Conservation (phyloP, 140 eudicot genomes). For the Ambrosia hybrid region DNA sequence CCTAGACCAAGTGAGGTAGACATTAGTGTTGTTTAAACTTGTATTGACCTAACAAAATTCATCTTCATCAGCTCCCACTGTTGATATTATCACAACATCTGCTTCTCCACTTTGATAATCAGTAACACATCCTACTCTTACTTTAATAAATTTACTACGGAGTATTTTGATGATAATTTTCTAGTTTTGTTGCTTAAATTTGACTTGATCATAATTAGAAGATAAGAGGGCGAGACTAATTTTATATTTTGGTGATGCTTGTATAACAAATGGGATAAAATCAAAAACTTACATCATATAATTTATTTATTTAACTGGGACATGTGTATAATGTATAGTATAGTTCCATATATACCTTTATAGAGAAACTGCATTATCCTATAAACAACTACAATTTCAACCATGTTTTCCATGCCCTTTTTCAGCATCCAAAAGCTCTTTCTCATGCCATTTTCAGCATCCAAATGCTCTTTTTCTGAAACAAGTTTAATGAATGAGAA, state of each 20-base stretch:
- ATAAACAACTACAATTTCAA: slow-evolving; percentile 59
- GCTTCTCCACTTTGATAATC: slow-evolving; percentile 49
- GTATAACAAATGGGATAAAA: slow-evolving; percentile 33
- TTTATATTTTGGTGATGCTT: slow-evolving; percentile 38
- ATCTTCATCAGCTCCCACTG: slow-evolving; percentile 47
- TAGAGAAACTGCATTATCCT: slow-evolving; percentile 49
- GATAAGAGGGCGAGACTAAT: slow-evolving; percentile 56
- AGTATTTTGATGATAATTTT: slow-evolving; percentile 28
- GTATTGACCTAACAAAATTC: slow-evolving; percentile 13
- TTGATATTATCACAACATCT: slow-evolving; percentile 52
- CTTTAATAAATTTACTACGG: slow-evolving; percentile 25
- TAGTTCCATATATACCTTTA: slow-evolving; percentile 41
- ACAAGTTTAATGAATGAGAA: slow-evolving; percentile 67
- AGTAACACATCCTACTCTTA: slow-evolving; percentile 43
- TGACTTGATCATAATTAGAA: slow-evolving; percentile 62
- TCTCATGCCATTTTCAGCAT: slow-evolving; percentile 38
- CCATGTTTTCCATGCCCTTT: slow-evolving; percentile 40
- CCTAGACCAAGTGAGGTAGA: slow-evolving; percentile 66
- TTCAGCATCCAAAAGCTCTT: slow-evolving; percentile 42
- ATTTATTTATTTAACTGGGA: background rate
- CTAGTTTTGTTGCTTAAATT: slow-evolving; percentile 45
- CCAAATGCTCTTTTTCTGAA: slow-evolving; percentile 50
- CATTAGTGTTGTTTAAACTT: slow-evolving; percentile 36
- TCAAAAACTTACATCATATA: background rate
- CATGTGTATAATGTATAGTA: background rate